Percentiles rank a stretch among this genome's conserved stretches.
Evolutionary conservation across 2,329 filamentous ascomycete genomes (phyloP).

Genomic region (Aspergillus hiratsukae): DNA sequence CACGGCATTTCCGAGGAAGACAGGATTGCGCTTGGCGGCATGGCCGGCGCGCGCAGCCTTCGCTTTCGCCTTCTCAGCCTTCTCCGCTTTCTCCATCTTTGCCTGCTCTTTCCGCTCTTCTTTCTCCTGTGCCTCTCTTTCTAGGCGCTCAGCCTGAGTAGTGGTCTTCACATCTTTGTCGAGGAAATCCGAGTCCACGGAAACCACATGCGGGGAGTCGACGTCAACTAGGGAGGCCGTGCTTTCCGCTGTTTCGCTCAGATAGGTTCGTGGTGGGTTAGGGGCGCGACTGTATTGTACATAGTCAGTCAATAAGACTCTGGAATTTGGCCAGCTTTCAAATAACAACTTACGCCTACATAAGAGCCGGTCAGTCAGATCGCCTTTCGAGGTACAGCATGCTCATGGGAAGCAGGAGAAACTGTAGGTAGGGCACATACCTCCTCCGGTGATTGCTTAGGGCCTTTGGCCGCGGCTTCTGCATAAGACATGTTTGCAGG

Average conservation of each 20-base stretch:
- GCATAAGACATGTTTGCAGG: conserved; percentile 44
- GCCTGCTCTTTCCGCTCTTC: conserved; percentile 9
- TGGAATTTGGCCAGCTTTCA: background rate
- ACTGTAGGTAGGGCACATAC: conserved; percentile 27
- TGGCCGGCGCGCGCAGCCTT: conserved; percentile 25
- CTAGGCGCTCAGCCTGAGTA: conserved; percentile 44
- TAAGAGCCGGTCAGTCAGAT: conserved; percentile 8
- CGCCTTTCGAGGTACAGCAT: background rate
- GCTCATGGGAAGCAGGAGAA: background rate
- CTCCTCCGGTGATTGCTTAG: conserved; percentile 45
- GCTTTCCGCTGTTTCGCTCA: conserved; percentile 34
- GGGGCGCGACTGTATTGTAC: conserved; percentile 37
- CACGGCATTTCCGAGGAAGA: conserved; percentile 44
- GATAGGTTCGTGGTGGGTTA: conserved; percentile 34
- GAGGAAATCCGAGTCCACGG: conserved; percentile 40
- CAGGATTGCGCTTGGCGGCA: conserved; percentile 44
- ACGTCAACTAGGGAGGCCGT: conserved; percentile 45
- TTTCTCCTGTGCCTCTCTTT: conserved; percentile 30
- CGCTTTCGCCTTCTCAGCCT: conserved; percentile 29
- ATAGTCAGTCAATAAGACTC: background rate
- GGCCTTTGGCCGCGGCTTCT: conserved; percentile 43
- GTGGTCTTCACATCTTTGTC: conserved; percentile 42
- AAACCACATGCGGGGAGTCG: conserved; percentile 43
- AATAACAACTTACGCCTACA: conserved; percentile 35
- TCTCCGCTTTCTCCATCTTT: conserved; percentile 25